Evolutionary conservation across 208 protist genomes (phyloP), one percentile per base, ranked within the genome.

Genomic region (Wallacemonas sp.): DNA sequence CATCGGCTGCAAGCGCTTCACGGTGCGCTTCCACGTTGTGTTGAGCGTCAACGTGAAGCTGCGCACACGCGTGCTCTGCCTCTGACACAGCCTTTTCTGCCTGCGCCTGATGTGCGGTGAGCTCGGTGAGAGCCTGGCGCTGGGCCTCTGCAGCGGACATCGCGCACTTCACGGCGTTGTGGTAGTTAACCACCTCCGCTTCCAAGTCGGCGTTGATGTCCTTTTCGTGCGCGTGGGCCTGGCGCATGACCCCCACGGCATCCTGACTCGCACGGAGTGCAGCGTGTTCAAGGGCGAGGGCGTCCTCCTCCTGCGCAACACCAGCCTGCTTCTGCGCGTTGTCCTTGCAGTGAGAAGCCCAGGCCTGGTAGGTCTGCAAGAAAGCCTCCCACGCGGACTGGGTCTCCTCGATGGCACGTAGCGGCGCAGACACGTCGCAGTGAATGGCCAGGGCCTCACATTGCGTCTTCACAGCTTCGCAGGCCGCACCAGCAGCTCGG

Each of bases 131-230:
- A 2, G 24, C 31, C 19, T 21, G 19, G 26, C 38, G 45, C 27
- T 56, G 59, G 15, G 51, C 28, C 15, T 36, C 24, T 12, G 68
- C 62, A 15, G 28, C 63, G 14, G 9, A 60, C 58, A 70, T 33
- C 36, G 47, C 54, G 36, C 65, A 36, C 58, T 41, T 44, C 15
- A 63, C 53, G 0, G 44, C 65, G 6, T 49, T 60, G 36, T 67
- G 42, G 0, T 56, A 17, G 56, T 36, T 46, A 27, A 61, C 47
- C 34, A 58, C 39, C 55, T 66, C 64, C 11, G 59, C 56, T 24
- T 66, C 19, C 15, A 58, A 19, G 8, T 38, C 28, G 4, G 49
- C 21, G 63, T 3, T 17, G 15, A 19, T 24, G 15, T 12, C 31
- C 36, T 45, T 24, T 15, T 68, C 55, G 5, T 34, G 11, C 0